Evolutionary conservation across 129 eudicot genomes (phyloP).

Genomic region (Centaurea solstitialis): DNA sequence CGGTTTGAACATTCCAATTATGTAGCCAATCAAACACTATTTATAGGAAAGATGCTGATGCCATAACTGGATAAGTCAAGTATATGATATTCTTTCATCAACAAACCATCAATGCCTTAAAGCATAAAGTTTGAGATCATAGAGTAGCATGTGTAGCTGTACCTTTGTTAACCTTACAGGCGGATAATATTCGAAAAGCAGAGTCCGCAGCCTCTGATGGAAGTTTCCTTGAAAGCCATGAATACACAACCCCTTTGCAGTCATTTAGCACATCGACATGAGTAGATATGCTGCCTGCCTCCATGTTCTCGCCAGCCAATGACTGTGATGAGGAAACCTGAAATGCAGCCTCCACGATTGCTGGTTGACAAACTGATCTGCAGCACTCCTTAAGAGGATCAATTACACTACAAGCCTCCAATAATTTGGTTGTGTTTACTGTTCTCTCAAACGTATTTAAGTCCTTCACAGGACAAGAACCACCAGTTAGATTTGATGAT

Average conservation of each 20-base stretch:
- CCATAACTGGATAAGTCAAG: background rate
- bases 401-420: slow-evolving; percentile 80
- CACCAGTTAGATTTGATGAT: slow-evolving; percentile 78
- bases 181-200: slow-evolving; percentile 69
- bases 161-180: slow-evolving; percentile 96
- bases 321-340: slow-evolving; percentile 47
- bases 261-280: slow-evolving; percentile 60
- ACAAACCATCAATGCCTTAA: background rate
- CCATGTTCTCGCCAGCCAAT: slow-evolving; percentile 32
- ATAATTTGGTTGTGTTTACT: slow-evolving; percentile 74
- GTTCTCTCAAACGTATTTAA: slow-evolving; percentile 56
- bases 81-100: background rate
- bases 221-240: slow-evolving; percentile 86
- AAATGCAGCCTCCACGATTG: slow-evolving; percentile 88
- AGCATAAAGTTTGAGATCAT: background rate
- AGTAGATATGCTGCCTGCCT: slow-evolving; percentile 40
- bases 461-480: slow-evolving; percentile 88
- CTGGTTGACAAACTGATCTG: slow-evolving; percentile 79
- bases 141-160: background rate
- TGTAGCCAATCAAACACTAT: background rate
- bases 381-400: slow-evolving; percentile 96
- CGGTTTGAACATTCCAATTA: background rate
- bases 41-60: background rate
- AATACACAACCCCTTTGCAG: slow-evolving; percentile 78
- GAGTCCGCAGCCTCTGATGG: slow-evolving; percentile 66